Evolutionary conservation across 192 early-diverging fungal genomes (phyloP).

Genomic region (Oehlia diaphana): DNA sequence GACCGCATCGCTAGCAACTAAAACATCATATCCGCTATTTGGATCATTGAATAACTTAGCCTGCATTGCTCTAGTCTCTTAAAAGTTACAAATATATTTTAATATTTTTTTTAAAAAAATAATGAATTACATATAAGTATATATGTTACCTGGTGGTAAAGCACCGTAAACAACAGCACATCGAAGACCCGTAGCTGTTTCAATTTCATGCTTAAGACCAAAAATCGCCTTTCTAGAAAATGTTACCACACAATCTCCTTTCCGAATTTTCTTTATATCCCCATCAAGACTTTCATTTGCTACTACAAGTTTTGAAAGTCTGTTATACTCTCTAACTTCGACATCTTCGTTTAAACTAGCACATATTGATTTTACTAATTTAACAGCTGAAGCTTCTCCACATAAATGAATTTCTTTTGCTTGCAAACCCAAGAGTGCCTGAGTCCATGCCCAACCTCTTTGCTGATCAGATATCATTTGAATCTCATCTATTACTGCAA

Average conservation of each 20-base stretch:
- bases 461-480: slow-evolving; percentile 88
- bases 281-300: slow-evolving; percentile 54
- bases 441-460: slow-evolving; percentile 96
- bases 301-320: slow-evolving; percentile 71
- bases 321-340: slow-evolving; percentile 73
- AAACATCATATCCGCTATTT: slow-evolving; percentile 68
- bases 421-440: slow-evolving; percentile 77
- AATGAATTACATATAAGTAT: background rate
- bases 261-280: slow-evolving; percentile 57
- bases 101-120: too few relatives aligned
- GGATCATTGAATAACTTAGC: slow-evolving; percentile 90
- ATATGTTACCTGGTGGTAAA: slow-evolving; percentile 73
- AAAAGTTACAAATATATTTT: background rate
- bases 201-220: slow-evolving; percentile 73
- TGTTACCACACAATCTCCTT: slow-evolving; percentile 88
- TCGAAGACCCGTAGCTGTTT: slow-evolving; percentile 65
- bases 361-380: slow-evolving; percentile 73
- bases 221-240: slow-evolving; percentile 86
- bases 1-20: slow-evolving; percentile 95
- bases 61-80: slow-evolving; percentile 83
- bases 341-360: slow-evolving; percentile 75
- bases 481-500: slow-evolving; percentile 96
- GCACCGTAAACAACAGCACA: slow-evolving; percentile 93
- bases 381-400: slow-evolving; percentile 86
- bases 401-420: slow-evolving; percentile 90